Percentiles rank a stretch among this genome's conserved stretches.
phyloP scores from a whole-genome alignment of 169 alveolate genomes.

The Cryptosporidium parvum region DNA sequence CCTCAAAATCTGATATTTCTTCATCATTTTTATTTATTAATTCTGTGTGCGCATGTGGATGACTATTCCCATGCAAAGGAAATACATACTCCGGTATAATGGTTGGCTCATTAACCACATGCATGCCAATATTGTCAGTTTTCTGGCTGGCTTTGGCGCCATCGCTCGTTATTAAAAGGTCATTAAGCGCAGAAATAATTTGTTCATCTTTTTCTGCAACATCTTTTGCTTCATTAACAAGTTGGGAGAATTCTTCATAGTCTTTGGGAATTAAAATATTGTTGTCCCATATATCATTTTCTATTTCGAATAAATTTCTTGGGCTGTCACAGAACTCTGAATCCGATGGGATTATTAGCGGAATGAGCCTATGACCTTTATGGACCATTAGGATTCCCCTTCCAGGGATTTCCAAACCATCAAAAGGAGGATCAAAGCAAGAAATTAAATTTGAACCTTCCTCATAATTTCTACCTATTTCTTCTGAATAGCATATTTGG shows the following conservation, averaged over 20 bases:
- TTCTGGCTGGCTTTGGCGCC: background rate
- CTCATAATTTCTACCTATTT: background rate
- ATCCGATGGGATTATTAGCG: background rate
- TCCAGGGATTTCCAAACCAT: slow-evolving; percentile 60
- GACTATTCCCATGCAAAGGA: slow-evolving; percentile 1
- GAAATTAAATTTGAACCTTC: background rate
- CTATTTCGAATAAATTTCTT: background rate
- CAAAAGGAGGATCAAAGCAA: slow-evolving; percentile 62
- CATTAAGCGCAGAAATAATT: slow-evolving; percentile 34
- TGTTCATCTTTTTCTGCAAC: slow-evolving; percentile 5
- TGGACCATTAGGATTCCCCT: slow-evolving; percentile 20
- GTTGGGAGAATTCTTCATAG: slow-evolving; percentile 48
- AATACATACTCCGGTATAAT: slow-evolving; percentile 31
- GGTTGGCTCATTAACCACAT: slow-evolving; percentile 18
- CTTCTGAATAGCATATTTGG: background rate
- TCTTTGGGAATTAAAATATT: slow-evolving; percentile 15
- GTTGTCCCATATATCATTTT: slow-evolving; percentile 59
- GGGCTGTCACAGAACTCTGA: slow-evolving; percentile 56
- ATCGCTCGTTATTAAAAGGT: background rate
- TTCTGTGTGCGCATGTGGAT: background rate
- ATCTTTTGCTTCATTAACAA: slow-evolving; percentile 18
- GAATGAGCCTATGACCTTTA: slow-evolving; percentile 73
- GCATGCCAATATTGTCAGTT: background rate
- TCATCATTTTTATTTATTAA: background rate
- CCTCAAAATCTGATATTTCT: slow-evolving; percentile 37